Conservation (phyloP, 2,329 filamentous ascomycete genomes). For the Xylariaceae sp. region DNA sequence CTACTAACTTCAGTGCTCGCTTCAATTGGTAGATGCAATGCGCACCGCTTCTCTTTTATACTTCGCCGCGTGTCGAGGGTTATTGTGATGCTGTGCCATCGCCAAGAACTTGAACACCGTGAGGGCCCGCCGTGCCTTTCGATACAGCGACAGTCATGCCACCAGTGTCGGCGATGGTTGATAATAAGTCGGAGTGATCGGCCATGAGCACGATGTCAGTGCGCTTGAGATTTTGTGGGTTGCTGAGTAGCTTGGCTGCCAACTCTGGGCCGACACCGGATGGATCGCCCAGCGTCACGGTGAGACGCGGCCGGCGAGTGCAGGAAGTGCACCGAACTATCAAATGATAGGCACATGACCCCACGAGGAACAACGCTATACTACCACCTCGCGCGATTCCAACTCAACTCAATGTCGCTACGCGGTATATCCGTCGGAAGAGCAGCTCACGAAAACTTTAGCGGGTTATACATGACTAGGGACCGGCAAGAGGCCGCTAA, state of each 20-base stretch:
- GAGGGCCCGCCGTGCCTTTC: slow-evolving; percentile 14
- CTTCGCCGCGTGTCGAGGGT: slow-evolving; percentile 14
- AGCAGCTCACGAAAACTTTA: neutral
- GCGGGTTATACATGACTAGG: slow-evolving; percentile 10
- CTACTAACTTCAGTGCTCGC: slow-evolving; percentile 25
- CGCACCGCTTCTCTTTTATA: slow-evolving; percentile 25
- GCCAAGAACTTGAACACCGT: slow-evolving; percentile 27
- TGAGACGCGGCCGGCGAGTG: slow-evolving; percentile 25
- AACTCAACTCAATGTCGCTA: slow-evolving; percentile 15
- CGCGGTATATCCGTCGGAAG: slow-evolving; percentile 15
- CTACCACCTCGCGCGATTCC: slow-evolving; percentile 17
- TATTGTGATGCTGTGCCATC: slow-evolving; percentile 22
- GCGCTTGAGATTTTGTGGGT: slow-evolving; percentile 23
- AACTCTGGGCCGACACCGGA: slow-evolving; percentile 32
- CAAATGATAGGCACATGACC: slow-evolving; percentile 28
- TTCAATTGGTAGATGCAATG: slow-evolving; percentile 28
- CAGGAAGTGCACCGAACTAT: neutral
- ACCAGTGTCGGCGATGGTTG: slow-evolving; percentile 22
- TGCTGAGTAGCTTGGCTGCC: slow-evolving; percentile 29
- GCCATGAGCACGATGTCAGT: slow-evolving; percentile 31
- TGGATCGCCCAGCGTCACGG: slow-evolving; percentile 31
- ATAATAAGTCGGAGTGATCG: slow-evolving; percentile 25
- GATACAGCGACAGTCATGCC: slow-evolving; percentile 15
- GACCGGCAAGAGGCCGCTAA: slow-evolving; percentile 17
- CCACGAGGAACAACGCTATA: slow-evolving; percentile 11